Conservation (phyloP, 108 stramenopile genomes). For the Pelagomonas calceolata region DNA sequence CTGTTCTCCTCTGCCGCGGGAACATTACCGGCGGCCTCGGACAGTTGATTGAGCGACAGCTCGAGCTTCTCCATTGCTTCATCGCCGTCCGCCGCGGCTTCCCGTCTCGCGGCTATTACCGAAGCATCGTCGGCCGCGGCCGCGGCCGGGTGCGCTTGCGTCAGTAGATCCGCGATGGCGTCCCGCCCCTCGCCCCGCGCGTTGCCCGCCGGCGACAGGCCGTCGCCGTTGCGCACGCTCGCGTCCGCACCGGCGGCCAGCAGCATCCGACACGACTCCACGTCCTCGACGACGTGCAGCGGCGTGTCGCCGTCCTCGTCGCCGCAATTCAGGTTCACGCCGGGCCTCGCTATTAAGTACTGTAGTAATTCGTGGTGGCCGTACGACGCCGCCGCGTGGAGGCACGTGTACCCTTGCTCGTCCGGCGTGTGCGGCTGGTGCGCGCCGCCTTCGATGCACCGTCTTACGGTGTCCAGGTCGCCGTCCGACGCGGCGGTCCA, state of each 20-base stretch:
- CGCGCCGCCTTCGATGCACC: no score
- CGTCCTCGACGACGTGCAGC: slow-evolving; percentile 47
- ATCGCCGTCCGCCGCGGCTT: no score
- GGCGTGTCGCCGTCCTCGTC: slow-evolving; percentile 60
- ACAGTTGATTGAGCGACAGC: no score
- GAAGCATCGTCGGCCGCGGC: no score
- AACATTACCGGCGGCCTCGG: no score
- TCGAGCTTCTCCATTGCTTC: no score
- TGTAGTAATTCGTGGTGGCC: neutral
- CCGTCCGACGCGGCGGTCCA: no score
- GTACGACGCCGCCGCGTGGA: slow-evolving; percentile 8
- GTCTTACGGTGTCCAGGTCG: no score
- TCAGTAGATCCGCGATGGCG: slow-evolving; percentile 33
- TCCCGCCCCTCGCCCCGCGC: slow-evolving; percentile 39
- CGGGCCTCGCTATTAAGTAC: slow-evolving; percentile 1
- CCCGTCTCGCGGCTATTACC: no score
- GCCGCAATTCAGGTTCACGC: slow-evolving; percentile 17
- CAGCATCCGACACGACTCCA: slow-evolving; percentile 32
- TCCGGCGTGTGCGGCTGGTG: neutral
- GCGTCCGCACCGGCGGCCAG: slow-evolving; percentile 28
- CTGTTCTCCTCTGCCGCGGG: no score
- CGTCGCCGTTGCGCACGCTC: slow-evolving; percentile 23
- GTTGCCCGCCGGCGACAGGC: slow-evolving; percentile 41
- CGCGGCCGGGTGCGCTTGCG: no score
- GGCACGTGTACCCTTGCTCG: slow-evolving; percentile 7